Percentiles rank a stretch among this genome's conserved stretches.
Evolutionary conservation across 1,284 basidiomycete genomes (phyloP).

Genomic region (Mycosarcoma mackinlayi): DNA sequence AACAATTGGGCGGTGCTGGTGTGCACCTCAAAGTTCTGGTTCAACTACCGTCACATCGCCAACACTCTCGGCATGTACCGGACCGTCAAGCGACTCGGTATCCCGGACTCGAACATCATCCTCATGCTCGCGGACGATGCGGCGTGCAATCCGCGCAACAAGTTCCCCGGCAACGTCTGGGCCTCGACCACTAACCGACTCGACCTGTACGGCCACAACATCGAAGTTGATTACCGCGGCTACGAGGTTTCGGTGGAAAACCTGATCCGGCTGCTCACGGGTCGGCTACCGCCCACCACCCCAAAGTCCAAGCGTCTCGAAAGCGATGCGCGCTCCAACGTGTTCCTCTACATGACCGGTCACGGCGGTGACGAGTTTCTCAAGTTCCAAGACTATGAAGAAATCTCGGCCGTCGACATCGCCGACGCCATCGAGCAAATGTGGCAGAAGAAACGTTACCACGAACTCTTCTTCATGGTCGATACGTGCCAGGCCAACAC

Average conservation of each 20-base stretch:
- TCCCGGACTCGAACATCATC: conserved; percentile 97
- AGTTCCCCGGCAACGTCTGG: conserved; percentile 90
- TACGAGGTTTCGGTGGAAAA: conserved; percentile 98
- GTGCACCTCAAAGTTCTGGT: conserved; percentile 94
- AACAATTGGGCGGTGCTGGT: conserved; percentile 99
- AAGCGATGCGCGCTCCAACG: conserved; percentile 89
- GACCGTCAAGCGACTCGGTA: conserved; percentile 95
- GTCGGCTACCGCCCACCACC: conserved; percentile 70
- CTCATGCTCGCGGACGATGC: conserved; percentile 98
- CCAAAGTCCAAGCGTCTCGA: conserved; percentile 91
- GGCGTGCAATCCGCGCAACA: conserved; percentile 92
- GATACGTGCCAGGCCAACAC: conserved; percentile 98
- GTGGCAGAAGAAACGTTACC: conserved; percentile 94
- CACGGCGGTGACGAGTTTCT: conserved; percentile 98
- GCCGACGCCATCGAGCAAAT: conserved; percentile 98
- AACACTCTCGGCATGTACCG: conserved; percentile 99
- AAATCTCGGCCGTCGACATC: conserved; percentile 89
- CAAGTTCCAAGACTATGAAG: conserved; percentile 98
- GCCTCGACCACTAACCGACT: conserved; percentile 80
- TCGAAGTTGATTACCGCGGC: conserved; percentile 97
- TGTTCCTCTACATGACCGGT: conserved; percentile 98
- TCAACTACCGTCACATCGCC: conserved; percentile 99
- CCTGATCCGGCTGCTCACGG: conserved; percentile 86
- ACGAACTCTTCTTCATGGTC: conserved; percentile 97
- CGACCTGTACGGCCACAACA: conserved; percentile 93